phyloP scores from a whole-genome alignment of 2,329 filamentous ascomycete species.

The Aurifilum marmelostoma region DNA sequence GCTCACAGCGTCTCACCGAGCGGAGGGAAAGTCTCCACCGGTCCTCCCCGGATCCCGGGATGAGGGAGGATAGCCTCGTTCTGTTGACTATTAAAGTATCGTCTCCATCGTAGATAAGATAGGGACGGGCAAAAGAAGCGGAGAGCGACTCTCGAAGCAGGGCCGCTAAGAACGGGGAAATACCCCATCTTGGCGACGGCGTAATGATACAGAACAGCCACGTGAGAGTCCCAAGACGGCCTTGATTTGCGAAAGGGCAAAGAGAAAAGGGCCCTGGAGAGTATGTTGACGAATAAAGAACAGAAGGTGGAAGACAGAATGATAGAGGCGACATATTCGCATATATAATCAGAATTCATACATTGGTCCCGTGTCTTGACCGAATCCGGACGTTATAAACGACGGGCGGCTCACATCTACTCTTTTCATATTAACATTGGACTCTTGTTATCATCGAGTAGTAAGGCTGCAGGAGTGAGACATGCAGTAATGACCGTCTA shows the following conservation, averaged over 20 bases:
- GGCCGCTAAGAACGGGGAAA: background rate
- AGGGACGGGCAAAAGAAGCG: conserved; percentile 1
- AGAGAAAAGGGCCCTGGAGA: background rate
- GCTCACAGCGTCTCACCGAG: background rate
- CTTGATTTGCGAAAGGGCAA: background rate
- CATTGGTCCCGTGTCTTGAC: background rate
- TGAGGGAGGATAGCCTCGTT: background rate
- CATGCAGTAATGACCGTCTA: background rate
- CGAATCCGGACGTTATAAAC: background rate
- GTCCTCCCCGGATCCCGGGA: background rate
- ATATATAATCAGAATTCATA: background rate
- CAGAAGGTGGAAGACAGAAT: no score
- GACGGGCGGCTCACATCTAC: no score
- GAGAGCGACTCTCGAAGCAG: background rate
- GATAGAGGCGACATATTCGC: background rate
- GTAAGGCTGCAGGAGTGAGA: background rate
- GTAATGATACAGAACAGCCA: background rate
- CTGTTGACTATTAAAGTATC: background rate
- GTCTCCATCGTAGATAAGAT: conserved; percentile 6
- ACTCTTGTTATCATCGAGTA: no score
- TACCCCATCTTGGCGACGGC: background rate
- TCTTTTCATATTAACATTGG: no score
- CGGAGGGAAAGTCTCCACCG: background rate
- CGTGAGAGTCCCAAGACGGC: background rate
- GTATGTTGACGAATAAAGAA: no score